Evolutionary conservation across 257 asterid genomes (phyloP).

Genomic region (Avicennia marina): DNA sequence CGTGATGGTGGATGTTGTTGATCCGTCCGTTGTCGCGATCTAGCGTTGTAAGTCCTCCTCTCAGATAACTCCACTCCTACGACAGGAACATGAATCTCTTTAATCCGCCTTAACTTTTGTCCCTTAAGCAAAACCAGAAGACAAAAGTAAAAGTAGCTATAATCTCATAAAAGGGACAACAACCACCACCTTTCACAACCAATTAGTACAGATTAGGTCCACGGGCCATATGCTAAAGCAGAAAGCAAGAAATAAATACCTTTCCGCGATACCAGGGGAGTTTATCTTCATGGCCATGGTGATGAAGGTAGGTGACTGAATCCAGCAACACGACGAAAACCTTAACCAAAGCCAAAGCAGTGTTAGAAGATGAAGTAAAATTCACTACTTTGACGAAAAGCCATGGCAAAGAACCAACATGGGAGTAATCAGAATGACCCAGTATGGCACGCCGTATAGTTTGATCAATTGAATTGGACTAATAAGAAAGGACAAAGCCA

Average conservation of each 20-base stretch:
- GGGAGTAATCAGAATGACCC: no score
- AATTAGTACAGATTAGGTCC: no score
- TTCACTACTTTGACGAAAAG: neutral
- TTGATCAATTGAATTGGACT: no score
- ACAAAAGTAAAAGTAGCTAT: neutral
- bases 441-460: no score
- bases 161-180: neutral
- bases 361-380: neutral
- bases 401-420: no score
- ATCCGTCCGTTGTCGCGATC: conserved; percentile 92
- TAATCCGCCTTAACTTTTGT: no score
- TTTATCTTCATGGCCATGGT: conserved; percentile 52
- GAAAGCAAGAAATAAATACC: no score
- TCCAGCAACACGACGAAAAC: conserved; percentile 55
- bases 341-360: conserved; percentile 8
- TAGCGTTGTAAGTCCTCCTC: no score
- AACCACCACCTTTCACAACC: no score
- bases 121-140: neutral
- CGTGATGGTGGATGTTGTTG: conserved; percentile 88
- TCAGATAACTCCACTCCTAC: conserved; percentile 96
- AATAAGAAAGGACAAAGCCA: no score
- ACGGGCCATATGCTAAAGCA: no score
- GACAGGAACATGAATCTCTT: no score
- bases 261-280: conserved; percentile 71
- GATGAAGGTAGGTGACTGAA: conserved; percentile 55